Evolutionary conservation across 345 rosid species (phyloP).

Genomic region (Euphorbia pulcherrima): DNA sequence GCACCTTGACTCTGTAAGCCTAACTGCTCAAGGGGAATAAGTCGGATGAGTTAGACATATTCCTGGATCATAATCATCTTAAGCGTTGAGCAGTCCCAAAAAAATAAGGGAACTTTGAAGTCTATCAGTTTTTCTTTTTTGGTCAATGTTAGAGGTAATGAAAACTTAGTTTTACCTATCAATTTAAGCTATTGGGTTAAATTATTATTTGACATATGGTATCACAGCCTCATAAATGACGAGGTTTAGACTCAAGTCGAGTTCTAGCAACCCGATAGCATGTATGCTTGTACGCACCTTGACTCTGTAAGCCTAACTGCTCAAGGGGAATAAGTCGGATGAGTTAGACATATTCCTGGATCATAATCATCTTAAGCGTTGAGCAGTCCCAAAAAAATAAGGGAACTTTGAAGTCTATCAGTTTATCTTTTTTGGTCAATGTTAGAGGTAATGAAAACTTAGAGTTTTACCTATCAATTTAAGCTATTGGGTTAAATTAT

Average conservation of each 20-base stretch:
- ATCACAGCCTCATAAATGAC: neutral
- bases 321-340: neutral
- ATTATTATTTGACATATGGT: neutral
- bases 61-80: too few relatives aligned
- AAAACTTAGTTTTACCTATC: too few relatives aligned
- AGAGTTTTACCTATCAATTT: too few relatives aligned
- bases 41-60: neutral
- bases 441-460: neutral
- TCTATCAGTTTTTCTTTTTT: too few relatives aligned
- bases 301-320: too few relatives aligned
- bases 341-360: neutral
- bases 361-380: too few relatives aligned
- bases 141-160: neutral
- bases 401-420: too few relatives aligned
- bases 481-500: neutral
- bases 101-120: too few relatives aligned
- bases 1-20: neutral
- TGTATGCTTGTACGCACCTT: neutral
- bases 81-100: too few relatives aligned
- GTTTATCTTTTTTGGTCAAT: neutral
- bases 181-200: neutral
- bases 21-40: neutral
- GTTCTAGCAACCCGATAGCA: too few relatives aligned
- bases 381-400: too few relatives aligned
- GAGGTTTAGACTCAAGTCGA: neutral